Conservation (phyloP, 2,329 filamentous ascomycete species). For the Blastomyces emzantsi region DNA sequence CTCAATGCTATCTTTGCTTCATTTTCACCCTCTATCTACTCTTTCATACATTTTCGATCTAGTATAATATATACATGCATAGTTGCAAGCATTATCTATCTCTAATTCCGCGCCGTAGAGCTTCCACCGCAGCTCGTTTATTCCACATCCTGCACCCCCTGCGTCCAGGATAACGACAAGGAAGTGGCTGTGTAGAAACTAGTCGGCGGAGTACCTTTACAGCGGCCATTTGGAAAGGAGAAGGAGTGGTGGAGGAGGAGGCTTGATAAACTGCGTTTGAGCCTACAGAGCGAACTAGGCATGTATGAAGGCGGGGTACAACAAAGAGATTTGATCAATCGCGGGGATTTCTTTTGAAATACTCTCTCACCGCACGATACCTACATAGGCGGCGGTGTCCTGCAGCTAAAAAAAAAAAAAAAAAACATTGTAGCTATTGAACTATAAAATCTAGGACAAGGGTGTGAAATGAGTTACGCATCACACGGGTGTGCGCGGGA, state of each 20-base stretch:
- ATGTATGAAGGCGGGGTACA: not conserved
- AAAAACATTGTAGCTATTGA: too few species aligned
- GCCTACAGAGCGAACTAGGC: not conserved
- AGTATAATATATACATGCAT: too few species aligned
- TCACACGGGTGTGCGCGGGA: too few species aligned
- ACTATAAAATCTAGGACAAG: not conserved
- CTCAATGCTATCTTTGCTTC: too few species aligned
- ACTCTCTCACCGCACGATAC: too few species aligned
- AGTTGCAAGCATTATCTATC: too few species aligned
- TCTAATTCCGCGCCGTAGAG: too few species aligned
- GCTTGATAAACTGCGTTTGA: not conserved
- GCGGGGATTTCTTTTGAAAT: too few species aligned
- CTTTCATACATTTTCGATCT: too few species aligned
- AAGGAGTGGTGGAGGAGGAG: not conserved
- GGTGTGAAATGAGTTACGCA: too few species aligned
- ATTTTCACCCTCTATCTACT: too few species aligned
- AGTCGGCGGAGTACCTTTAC: not conserved
- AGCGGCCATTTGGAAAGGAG: not conserved
- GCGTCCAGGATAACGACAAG: not conserved
- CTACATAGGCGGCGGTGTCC: too few species aligned
- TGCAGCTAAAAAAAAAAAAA: not conserved
- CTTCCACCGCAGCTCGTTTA: not conserved
- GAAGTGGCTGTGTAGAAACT: not conserved
- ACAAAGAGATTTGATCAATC: not conserved
- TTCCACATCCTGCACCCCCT: not conserved